Base-by-base conservation (phyloP, 257 asterid genomes). In the Petrea volubilis region DNA sequence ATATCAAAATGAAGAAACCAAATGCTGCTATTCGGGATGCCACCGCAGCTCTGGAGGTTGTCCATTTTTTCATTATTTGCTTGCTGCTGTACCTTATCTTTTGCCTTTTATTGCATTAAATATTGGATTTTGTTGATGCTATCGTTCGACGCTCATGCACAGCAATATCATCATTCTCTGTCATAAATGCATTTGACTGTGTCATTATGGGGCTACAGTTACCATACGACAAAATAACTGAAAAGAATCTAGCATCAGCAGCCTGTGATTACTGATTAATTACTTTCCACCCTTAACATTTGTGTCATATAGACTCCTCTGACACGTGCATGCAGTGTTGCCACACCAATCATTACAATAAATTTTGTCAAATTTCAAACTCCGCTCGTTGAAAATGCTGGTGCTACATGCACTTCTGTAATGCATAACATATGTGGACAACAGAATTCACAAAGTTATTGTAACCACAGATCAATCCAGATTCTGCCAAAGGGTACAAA, bases 401-500 rank as follows among this genome's bases (percentile, higher is more conserved):
- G 21, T 60, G 43, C 10, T 41, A 40, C 36, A 40, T 36, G 47
- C 14, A 15, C 44, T 31, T 46, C 28, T 60, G 67, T 20, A 27
- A 21, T 73, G 24, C 29, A 36, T 44, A 25, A 28, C 61, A 18
- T 70, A 9, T 64, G 18, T 17, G 17, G 68, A 28, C 41, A 1
- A 29, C 11, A 52, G 29, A 70, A 65, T 50, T 78, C n/a, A 67
- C 29, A n/a, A 13, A 51, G 11, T 74, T 10, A 41, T 62, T 29
- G 64, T 34, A 47, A 40, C 67, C 61, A 17, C 87, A 95, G 99
- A 86, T 95, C 63, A 95, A 95, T 74, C 96, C 99, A 20, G 99
- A 95, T 81, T 95, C 99, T 68, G 99, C 99, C 43, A 95, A 92
- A 81, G 99, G 99, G 64, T 95, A 95, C 79, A 95, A 95, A 80